Evolutionary conservation across 2,329 filamentous ascomycete species (phyloP), one percentile per base, ranked within the genome.

Genomic region (Pseudogymnoascus sp.): DNA sequence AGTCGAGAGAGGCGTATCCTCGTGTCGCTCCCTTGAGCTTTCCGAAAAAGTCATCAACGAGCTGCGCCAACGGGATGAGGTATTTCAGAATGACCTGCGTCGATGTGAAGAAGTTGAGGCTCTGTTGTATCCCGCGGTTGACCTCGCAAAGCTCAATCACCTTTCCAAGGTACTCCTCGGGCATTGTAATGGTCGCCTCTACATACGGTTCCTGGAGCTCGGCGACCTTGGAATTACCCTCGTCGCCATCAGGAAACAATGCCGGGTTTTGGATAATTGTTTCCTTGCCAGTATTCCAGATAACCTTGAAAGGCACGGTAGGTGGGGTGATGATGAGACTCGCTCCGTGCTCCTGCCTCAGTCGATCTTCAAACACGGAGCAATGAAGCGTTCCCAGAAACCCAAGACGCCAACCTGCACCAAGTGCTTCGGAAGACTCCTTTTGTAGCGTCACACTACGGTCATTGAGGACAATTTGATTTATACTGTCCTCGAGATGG

Each of bases 311-410:
- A 2, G 95, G 93, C 11, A 99, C 95, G 0, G 91, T 93, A 0
- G 95, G 95, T 38, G 96, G 93, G 0, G 95, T 99, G 73, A 99
- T 95, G 76, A 99, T 97, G 73, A 99, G 92, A 71, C 87, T 95
- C 2, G 90, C 89, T 4, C 93, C 95, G 71, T 99, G 93, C 75
- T 99, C 95, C 76, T 97, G 92, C 47, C 91, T 87, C 62, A 99
- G 78, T 0, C 95, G 89, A 75, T 99, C 95, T 76, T 99, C 93
- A 70, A 99, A 99, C 4, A 99, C 95, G n/a, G 93, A 97, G 77
- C 95, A 97, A 75, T 99, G 95, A 59, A 99, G 79, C 11, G 93
- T 97, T n/a, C 95, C 95, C 3, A 99, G 78, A 72, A 99, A 99
- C 0, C 95, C 95, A 10, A 99, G 79, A 53, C 95, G 87, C 88